phyloP scores from a whole-genome alignment of 176 grass and related monocot genomes.

The Carex parvula region DNA sequence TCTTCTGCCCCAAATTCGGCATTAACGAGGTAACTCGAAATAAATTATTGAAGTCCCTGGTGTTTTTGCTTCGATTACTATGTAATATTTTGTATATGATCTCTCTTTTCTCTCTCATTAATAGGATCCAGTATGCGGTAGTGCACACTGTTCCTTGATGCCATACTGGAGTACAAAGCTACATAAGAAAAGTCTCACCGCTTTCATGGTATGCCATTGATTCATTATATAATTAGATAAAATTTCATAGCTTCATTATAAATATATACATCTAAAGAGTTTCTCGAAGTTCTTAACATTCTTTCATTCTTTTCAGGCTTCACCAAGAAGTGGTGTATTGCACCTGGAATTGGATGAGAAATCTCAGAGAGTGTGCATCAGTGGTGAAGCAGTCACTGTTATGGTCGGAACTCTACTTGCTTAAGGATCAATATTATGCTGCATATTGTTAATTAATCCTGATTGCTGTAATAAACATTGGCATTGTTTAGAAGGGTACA shows the following conservation, averaged over 20 bases:
- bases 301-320: conserved; percentile 39
- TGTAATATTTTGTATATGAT: background rate
- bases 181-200: conserved; percentile 48
- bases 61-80: background rate
- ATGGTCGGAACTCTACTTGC: conserved; percentile 48
- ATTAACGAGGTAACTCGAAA: conserved; percentile 57
- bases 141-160: conserved; percentile 56
- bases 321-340: conserved; percentile 51
- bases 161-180: conserved; percentile 72
- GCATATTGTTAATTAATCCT: background rate
- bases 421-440: conserved; percentile 17
- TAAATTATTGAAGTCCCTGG: background rate
- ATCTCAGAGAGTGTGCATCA: conserved; percentile 44
- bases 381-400: conserved; percentile 63
- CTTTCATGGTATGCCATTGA: conserved; percentile 45
- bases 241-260: background rate
- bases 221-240: background rate
- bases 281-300: background rate
- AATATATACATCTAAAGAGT: background rate
- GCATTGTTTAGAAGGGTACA: background rate
- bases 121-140: conserved; percentile 76
- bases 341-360: conserved; percentile 48
- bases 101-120: background rate
- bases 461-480: conserved; percentile 1
- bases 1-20: conserved; percentile 57